phyloP scores from a whole-genome alignment of 2,329 filamentous ascomycete species.

The Botrytis pseudocinerea region DNA sequence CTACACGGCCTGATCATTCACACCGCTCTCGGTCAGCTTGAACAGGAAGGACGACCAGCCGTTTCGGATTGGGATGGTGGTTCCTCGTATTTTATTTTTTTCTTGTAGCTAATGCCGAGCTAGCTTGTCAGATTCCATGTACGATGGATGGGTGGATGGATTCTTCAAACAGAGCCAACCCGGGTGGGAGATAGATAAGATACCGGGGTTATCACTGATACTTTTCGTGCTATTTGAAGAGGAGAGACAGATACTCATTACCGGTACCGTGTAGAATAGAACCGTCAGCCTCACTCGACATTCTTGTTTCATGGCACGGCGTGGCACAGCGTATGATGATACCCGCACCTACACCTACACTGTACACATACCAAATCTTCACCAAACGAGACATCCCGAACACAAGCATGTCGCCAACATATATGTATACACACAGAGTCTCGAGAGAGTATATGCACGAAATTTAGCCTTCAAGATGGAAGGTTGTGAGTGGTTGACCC shows the following conservation, averaged over 20 bases:
- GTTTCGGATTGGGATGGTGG: not conserved
- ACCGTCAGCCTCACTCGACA: not conserved
- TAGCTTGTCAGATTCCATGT: not conserved
- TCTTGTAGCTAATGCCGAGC: not conserved
- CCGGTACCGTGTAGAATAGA: not conserved
- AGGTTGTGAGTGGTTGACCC: not conserved
- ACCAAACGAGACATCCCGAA: not conserved
- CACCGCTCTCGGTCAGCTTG: constrained; percentile 24
- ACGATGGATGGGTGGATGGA: not conserved
- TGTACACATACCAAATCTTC: not conserved
- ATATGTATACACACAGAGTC: too few relatives aligned
- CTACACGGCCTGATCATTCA: not conserved
- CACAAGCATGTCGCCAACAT: not conserved
- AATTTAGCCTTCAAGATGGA: not conserved
- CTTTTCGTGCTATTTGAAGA: not conserved
- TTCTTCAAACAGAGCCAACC: not conserved
- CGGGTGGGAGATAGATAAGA: not conserved
- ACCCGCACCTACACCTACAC: not conserved
- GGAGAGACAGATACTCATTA: not conserved
- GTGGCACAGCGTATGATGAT: not conserved
- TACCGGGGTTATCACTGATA: too few relatives aligned
- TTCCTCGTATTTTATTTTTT: not conserved
- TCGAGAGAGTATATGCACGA: not conserved
- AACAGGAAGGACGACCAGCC: constrained; percentile 21
- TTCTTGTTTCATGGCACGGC: too few relatives aligned